Base-by-base conservation (phyloP, 106 monocot species). In the Phalaenopsis equestris region DNA sequence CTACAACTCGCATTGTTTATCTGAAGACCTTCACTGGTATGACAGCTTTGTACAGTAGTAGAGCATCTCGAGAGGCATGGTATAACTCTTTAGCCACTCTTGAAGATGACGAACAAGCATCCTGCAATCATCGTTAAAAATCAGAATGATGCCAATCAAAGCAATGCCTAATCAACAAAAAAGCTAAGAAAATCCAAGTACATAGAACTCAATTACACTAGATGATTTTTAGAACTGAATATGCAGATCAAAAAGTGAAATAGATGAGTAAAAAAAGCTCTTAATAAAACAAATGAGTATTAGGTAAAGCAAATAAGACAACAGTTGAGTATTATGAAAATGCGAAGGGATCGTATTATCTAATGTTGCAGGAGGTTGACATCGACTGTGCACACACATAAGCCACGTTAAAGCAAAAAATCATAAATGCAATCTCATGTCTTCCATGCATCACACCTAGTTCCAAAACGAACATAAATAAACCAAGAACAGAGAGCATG, bases 51-150 rank as follows among this genome's bases (percentile, higher is more conserved):
- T 94, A 95, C 30, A 99, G 80, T 56, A 92, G 83, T 81, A 99
- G 78, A 72, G 77, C 87, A 88, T 99, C 98, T 75, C 98, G 89
- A 64, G 98, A 90, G 84, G 98, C 98, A 95, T 91, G 90, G 83
- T 91, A 99, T 64, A 94, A 88, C 79, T 94, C 98, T 85, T 87
- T 87, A 17, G 92, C 91, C 77, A 99, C 98, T 84, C 86, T 85
- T 78, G 89, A 42, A 43, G 98, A 90, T 78, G 94, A 95, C 72
- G 91, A 72, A 86, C 94, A 94, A 88, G 87, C 92, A 90, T 99
- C 92, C 94, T 98, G 97, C 90, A 94, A 90, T 89, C 81, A 79
- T 81, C 64, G 55, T 85, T 73, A 78, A 17, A 84, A 80, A 38
- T 84, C 79, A 89, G 86, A 75, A 82, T 82, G 61, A 84, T 58